Conservation (phyloP, 352 stramenopile genomes). For the Phytophthora chlamydospora region DNA sequence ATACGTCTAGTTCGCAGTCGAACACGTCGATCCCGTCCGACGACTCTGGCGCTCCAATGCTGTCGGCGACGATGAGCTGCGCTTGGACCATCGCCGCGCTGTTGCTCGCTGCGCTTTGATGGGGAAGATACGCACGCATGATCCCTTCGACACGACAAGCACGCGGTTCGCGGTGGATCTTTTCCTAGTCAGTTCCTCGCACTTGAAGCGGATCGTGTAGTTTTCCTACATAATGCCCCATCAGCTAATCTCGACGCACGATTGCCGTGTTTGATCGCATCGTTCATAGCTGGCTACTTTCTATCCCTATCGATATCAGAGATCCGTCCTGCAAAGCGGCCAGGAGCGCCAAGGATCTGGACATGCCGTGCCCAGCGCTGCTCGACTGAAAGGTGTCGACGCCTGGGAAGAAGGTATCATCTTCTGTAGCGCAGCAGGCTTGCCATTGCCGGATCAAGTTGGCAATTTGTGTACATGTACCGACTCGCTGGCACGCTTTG, state of each 20-base stretch:
- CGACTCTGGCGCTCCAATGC: constrained; percentile 14
- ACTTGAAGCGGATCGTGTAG: constrained; percentile 13
- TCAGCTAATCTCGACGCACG: constrained; percentile 34
- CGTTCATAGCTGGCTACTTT: constrained; percentile 23
- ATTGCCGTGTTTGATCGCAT: constrained; percentile 34
- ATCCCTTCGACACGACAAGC: constrained; percentile 30
- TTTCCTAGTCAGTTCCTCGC: constrained; percentile 31
- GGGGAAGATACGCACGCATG: constrained; percentile 29
- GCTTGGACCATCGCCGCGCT: constrained; percentile 13
- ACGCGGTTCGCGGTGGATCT: constrained; percentile 26
- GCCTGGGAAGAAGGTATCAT: too few species aligned
- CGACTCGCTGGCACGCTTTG: too few species aligned
- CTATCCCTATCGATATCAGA: constrained; percentile 25
- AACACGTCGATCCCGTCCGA: constrained; percentile 16
- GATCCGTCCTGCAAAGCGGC: not conserved
- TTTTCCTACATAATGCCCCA: constrained; percentile 24
- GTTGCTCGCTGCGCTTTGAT: constrained; percentile 29
- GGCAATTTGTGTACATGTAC: too few species aligned
- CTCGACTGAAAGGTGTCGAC: too few species aligned
- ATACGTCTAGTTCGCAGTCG: constrained; percentile 18
- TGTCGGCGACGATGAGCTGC: constrained; percentile 5
- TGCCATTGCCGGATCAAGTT: too few species aligned
- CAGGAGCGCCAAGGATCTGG: not conserved
- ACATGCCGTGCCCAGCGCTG: too few species aligned
- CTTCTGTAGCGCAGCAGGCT: too few species aligned